Conservation (phyloP, 176 grass and related monocot species). For the Carex scoparia region DNA sequence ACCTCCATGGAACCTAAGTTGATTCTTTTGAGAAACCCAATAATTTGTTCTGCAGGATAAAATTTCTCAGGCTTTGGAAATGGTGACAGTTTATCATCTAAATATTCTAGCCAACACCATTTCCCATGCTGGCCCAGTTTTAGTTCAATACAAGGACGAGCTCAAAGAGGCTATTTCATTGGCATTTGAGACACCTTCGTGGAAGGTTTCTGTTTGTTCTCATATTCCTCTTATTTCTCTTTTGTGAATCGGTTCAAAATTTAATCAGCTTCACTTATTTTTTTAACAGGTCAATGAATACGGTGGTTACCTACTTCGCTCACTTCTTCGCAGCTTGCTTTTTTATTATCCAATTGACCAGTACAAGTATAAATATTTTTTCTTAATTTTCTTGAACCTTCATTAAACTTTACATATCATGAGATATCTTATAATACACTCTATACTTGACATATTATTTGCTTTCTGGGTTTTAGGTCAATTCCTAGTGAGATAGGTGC, state of each 20-base stretch:
- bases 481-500: constrained; percentile 44
- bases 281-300: constrained; percentile 69
- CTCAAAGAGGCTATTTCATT: constrained; percentile 57
- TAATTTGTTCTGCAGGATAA: constrained; percentile 45
- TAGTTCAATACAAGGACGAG: constrained; percentile 58
- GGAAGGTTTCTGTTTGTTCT: constrained; percentile 56
- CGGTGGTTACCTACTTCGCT: constrained; percentile 76
- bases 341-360: constrained; percentile 78
- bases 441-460: not conserved
- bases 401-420: constrained; percentile 11
- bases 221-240: not conserved
- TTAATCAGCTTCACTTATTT: constrained; percentile 3
- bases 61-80: constrained; percentile 84
- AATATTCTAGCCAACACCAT: constrained; percentile 72
- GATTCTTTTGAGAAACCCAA: not conserved
- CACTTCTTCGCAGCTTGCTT: constrained; percentile 64
- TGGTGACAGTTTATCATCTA: constrained; percentile 67
- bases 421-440: not conserved
- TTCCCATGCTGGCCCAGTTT: constrained; percentile 62
- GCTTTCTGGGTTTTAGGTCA: constrained; percentile 37
- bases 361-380: constrained; percentile 58
- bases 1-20: not conserved
- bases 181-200: constrained; percentile 85
- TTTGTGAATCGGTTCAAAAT: not conserved
- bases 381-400: constrained; percentile 26